phyloP scores from a whole-genome alignment of 2,329 filamentous ascomycete species.

The Phaeosphaeria sp. region DNA sequence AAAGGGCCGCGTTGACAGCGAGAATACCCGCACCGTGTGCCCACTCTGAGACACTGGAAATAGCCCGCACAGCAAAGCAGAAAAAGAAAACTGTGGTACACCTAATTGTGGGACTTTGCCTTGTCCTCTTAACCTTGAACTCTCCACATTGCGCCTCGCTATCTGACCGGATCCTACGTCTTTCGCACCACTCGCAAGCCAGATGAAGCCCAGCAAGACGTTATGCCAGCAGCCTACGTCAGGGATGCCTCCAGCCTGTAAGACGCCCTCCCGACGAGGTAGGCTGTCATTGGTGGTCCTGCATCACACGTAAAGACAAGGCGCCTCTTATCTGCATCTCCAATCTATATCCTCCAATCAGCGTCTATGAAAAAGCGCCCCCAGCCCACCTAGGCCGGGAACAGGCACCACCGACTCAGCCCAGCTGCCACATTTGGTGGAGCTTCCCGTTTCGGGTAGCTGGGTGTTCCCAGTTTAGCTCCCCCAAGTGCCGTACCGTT shows the following conservation, averaged over 20 bases:
- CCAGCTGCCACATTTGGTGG: slow-evolving; percentile 12
- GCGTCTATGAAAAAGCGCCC: neutral
- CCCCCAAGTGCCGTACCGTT: neutral
- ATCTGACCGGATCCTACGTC: neutral
- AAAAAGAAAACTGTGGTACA: neutral
- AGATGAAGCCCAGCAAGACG: neutral
- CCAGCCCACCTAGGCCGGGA: slow-evolving; percentile 10
- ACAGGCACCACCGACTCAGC: slow-evolving; percentile 5
- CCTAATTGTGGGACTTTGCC: neutral
- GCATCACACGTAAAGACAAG: neutral
- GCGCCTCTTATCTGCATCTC: slow-evolving; percentile 4
- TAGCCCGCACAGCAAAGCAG: neutral
- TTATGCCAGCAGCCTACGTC: neutral
- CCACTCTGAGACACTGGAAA: neutral
- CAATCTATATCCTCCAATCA: slow-evolving; percentile 19
- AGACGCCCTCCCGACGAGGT: neutral
- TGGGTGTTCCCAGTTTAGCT: slow-evolving; percentile 3
- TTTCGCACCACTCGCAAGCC: neutral
- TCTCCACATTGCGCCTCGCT: neutral
- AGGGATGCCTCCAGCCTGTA: neutral
- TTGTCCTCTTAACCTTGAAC: neutral
- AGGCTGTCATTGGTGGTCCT: slow-evolving; percentile 7
- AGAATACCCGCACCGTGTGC: neutral
- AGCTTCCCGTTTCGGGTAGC: slow-evolving; percentile 10
- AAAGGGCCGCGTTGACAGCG: neutral